A percentile compares a stretch with the other conserved stretches of the same genome.
Conservation (phyloP, 345 rosid genomes). For the Rhodamnia rubescens region DNA sequence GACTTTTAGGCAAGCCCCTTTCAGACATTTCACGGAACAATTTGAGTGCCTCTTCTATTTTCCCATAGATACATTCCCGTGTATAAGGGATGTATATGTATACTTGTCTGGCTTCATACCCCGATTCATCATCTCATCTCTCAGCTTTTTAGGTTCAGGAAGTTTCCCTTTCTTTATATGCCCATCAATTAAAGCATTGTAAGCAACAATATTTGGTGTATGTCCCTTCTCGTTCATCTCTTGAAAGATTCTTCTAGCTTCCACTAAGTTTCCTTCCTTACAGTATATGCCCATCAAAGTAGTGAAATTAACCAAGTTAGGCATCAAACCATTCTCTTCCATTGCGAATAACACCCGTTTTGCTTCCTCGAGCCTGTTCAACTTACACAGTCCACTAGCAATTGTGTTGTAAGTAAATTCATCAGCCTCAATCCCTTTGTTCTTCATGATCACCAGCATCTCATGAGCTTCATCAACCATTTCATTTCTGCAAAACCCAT, state of each 20-base stretch:
- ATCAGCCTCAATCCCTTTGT: conserved; percentile 60
- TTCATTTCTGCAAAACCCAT: conserved; percentile 59
- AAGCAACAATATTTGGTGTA: conserved; percentile 42
- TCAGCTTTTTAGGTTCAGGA: conserved; percentile 51
- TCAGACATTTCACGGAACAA: conserved; percentile 42
- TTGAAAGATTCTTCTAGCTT: conserved; percentile 50
- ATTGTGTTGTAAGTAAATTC: conserved; percentile 43
- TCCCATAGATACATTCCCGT: conserved; percentile 64
- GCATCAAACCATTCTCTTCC: conserved; percentile 36
- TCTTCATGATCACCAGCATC: conserved; percentile 48
- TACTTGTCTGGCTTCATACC: conserved; percentile 44
- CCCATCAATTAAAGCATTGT: conserved; percentile 62
- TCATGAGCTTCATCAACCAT: conserved; percentile 59
- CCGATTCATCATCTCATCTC: conserved; percentile 38
- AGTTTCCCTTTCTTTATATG: conserved; percentile 53
- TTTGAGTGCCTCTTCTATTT: conserved; percentile 51
- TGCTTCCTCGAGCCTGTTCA: conserved; percentile 55
- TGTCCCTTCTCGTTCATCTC: conserved; percentile 51
- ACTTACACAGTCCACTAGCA: conserved; percentile 49
- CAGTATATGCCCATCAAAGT: conserved; percentile 64
- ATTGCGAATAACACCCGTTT: conserved; percentile 47
- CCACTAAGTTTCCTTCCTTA: conserved; percentile 74
- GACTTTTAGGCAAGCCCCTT: conserved; percentile 34
- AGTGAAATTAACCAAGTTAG: conserved; percentile 49
- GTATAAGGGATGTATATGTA: conserved; percentile 70